A percentile compares a stretch with the other conserved stretches of the same genome.
Evolutionary conservation across 192 early-diverging fungal species (phyloP).

Genomic region (Coemansia sp.): DNA sequence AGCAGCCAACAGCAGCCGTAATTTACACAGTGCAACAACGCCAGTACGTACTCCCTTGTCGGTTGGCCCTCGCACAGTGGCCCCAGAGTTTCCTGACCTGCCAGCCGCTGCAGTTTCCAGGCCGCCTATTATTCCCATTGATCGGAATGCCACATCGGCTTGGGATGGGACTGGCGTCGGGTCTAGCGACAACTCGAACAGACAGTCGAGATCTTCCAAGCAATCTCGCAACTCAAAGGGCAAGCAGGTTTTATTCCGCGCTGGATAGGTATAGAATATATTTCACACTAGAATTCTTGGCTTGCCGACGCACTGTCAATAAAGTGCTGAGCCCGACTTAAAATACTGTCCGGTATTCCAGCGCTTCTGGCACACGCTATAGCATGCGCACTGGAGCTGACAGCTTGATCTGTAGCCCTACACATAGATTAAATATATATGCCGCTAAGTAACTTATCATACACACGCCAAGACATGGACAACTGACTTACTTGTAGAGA

Average conservation of each 20-base stretch:
- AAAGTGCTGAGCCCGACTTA: constrained; percentile 21
- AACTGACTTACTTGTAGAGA: constrained; percentile 34
- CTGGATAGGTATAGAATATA: constrained; percentile 8
- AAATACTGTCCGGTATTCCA: constrained; percentile 26
- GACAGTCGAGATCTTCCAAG: constrained; percentile 1
- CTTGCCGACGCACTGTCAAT: neutral
- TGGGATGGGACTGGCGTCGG: constrained; percentile 23
- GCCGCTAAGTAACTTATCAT: neutral
- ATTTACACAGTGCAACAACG: neutral
- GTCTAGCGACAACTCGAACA: constrained; percentile 13
- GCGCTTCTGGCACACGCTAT: constrained; percentile 32
- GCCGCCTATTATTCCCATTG: constrained; percentile 27
- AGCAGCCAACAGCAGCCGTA: neutral
- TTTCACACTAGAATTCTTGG: neutral
- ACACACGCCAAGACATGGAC: neutral
- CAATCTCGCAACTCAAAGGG: constrained; percentile 37
- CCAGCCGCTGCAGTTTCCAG: constrained; percentile 24
- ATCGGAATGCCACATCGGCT: constrained; percentile 38
- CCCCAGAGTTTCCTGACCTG: constrained; percentile 35
- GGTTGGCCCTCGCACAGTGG: constrained; percentile 1
- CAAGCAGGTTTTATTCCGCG: constrained; percentile 30
- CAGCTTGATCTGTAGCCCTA: constrained; percentile 7
- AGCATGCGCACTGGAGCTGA: constrained; percentile 10
- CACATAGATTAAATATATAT: neutral
- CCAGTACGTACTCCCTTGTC: neutral